Conservation (phyloP, 148 eudicot species). For the Rhododendron ferrugineum region DNA sequence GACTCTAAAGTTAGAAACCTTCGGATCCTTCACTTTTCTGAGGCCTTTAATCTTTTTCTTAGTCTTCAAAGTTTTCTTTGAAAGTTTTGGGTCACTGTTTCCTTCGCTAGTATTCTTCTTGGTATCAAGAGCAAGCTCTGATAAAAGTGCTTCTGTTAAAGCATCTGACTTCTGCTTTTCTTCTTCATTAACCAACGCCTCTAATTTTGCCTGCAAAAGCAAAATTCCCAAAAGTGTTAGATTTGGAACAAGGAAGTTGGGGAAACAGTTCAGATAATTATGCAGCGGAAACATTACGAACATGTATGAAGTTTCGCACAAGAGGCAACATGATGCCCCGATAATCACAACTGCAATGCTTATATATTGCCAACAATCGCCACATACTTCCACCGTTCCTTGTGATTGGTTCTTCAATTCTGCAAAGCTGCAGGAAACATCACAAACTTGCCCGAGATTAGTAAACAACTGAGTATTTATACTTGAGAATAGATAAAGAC, state of each 20-base stretch:
- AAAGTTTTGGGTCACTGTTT: constrained; percentile 33
- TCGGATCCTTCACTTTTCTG: constrained; percentile 49
- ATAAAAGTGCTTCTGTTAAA: constrained; percentile 67
- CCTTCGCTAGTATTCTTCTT: constrained; percentile 33
- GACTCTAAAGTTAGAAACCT: constrained; percentile 30
- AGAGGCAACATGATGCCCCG: constrained; percentile 1
- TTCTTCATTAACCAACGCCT: constrained; percentile 64
- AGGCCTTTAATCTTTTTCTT: constrained; percentile 54
- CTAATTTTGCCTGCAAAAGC: constrained; percentile 53
- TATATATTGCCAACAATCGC: neutral
- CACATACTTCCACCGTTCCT: neutral
- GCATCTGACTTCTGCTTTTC: constrained; percentile 84
- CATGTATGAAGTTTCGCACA: neutral
- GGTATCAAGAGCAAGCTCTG: constrained; percentile 74
- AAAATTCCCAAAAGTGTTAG: neutral
- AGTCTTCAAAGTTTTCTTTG: constrained; percentile 52
- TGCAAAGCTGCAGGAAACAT: constrained; percentile 2
- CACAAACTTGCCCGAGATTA: neutral
- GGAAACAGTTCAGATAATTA: neutral
- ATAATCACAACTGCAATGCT: neutral
- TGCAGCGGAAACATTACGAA: neutral
- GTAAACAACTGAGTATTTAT: neutral
- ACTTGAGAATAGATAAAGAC: neutral
- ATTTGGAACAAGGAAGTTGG: neutral
- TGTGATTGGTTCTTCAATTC: neutral